phyloP scores from a whole-genome alignment of 2,329 filamentous ascomycete species.

The Fusarium scirpi region DNA sequence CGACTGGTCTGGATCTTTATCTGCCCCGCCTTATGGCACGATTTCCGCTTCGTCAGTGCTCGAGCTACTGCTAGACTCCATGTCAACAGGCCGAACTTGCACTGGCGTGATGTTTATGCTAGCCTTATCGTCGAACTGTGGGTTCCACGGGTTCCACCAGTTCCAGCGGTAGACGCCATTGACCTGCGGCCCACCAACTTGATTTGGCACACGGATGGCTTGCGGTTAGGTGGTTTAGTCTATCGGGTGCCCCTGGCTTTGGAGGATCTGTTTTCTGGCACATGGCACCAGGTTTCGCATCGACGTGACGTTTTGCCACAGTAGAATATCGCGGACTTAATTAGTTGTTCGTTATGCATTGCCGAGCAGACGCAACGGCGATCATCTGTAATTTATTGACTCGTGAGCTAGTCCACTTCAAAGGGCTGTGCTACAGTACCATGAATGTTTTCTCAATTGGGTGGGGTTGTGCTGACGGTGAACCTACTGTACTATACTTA shows the following conservation, averaged over 20 bases:
- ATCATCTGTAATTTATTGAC: neutral
- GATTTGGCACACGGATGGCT: slow-evolving; percentile 49
- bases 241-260: slow-evolving; percentile 36
- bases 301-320: slow-evolving; percentile 31
- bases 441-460: neutral
- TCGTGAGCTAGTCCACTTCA: neutral
- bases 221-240: slow-evolving; percentile 43
- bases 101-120: slow-evolving; percentile 45
- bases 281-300: slow-evolving; percentile 41
- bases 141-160: slow-evolving; percentile 26
- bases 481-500: slow-evolving; percentile 10
- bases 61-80: neutral
- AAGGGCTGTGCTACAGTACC: neutral
- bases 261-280: slow-evolving; percentile 37
- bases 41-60: slow-evolving; percentile 42
- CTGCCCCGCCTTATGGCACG: slow-evolving; percentile 47
- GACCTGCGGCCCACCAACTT: slow-evolving; percentile 29
- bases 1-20: slow-evolving; percentile 47
- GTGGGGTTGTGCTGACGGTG: neutral
- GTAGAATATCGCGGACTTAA: slow-evolving; percentile 9
- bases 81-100: slow-evolving; percentile 40
- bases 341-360: neutral
- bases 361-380: neutral
- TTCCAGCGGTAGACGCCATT: slow-evolving; percentile 35
- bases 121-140: slow-evolving; percentile 40